A percentile compares a stretch with the other conserved stretches of the same genome.
Evolutionary conservation across 176 grass and related monocot species (phyloP).

Genomic region (Rhynchospora tenuis): DNA sequence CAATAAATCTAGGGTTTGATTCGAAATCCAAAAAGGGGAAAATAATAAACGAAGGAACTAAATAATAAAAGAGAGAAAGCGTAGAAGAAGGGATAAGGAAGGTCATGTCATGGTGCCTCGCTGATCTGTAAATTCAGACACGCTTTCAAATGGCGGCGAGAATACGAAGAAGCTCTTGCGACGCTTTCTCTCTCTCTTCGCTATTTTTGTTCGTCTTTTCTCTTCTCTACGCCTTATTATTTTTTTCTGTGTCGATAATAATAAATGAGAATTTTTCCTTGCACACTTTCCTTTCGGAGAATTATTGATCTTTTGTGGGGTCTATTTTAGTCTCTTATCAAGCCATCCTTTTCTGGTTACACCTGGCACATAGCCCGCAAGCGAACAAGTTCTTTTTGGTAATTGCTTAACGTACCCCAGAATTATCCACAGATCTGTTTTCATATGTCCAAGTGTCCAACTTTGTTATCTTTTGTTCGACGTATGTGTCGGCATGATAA

Average conservation of each 20-base stretch:
- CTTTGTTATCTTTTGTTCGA: no score
- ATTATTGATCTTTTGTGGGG: slow-evolving; percentile 9
- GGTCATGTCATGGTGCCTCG: background rate
- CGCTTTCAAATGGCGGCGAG: background rate
- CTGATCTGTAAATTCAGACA: slow-evolving; percentile 3
- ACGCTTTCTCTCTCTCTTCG: slow-evolving; percentile 7
- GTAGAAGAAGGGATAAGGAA: background rate
- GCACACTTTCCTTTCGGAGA: slow-evolving; percentile 20
- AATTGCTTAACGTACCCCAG: background rate
- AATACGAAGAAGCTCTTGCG: background rate
- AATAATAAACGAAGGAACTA: slow-evolving; percentile 8
- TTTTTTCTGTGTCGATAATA: background rate
- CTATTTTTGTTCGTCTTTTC: background rate
- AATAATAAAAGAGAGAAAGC: slow-evolving; percentile 5
- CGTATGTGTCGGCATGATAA: background rate
- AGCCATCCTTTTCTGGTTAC: background rate
- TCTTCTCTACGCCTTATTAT: background rate
- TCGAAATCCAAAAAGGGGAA: background rate
- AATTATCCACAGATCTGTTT: background rate
- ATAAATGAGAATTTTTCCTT: slow-evolving; percentile 7
- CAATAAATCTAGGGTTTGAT: slow-evolving; percentile 13
- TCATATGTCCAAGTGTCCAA: background rate
- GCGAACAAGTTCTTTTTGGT: background rate
- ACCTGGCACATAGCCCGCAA: slow-evolving; percentile 5
- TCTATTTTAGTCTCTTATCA: background rate